A percentile compares a stretch with the other conserved stretches of the same genome.
These are phyloP conservation scores for Arthrinium phaeospermum DNA, from an alignment of 2,329 filamentous ascomycete species.

Conservation along the genomic window DNA sequence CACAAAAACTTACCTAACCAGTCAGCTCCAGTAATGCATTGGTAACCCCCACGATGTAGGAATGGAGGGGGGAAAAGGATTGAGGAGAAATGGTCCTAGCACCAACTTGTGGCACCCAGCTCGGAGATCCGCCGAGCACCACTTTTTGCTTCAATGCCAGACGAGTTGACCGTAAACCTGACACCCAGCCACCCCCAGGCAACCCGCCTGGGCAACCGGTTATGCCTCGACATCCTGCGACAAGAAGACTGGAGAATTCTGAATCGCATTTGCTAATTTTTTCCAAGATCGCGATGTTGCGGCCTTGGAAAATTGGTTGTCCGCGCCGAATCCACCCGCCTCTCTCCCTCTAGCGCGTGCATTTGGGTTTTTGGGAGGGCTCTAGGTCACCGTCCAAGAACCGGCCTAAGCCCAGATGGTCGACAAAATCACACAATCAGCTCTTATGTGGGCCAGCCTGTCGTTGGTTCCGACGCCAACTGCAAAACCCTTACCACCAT, in stretches of 20 bases:
- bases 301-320: not conserved
- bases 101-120: not conserved
- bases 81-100: conserved; percentile 17
- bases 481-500: conserved; percentile 11
- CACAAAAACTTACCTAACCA: not conserved
- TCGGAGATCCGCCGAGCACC: conserved; percentile 16
- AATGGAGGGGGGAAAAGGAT: conserved; percentile 1
- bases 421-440: not conserved
- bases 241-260: not conserved
- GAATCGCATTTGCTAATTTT: not conserved
- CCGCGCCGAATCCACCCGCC: conserved; percentile 1
- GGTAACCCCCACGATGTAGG: conserved; percentile 9
- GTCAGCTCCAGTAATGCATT: conserved; percentile 17
- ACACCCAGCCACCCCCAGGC: not conserved
- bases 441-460: not conserved
- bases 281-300: not conserved
- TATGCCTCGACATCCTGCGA: not conserved
- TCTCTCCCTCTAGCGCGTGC: not conserved
- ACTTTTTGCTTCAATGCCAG: not conserved
- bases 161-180: not conserved
- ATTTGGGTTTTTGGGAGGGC: not conserved
- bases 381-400: not conserved
- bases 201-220: not conserved
- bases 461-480: conserved; percentile 10
- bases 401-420: not conserved